These are phyloP conservation scores for Onygena corvina DNA, from an alignment of 2,329 filamentous ascomycete genomes.

Conservation along the genomic window DNA sequence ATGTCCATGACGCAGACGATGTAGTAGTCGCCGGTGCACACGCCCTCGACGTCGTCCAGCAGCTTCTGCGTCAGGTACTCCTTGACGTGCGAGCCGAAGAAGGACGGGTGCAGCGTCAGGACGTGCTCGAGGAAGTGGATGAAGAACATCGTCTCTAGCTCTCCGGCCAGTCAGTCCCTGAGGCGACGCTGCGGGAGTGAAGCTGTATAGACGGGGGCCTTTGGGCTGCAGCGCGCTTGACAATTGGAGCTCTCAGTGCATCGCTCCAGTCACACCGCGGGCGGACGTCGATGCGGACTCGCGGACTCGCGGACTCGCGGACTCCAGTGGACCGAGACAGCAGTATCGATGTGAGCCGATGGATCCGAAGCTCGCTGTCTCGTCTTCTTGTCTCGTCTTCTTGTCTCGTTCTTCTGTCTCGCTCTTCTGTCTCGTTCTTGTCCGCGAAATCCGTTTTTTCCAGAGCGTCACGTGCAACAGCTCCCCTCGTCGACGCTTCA, in stretches of 20 bases:
- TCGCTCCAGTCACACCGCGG: background rate
- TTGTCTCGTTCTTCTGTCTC: background rate
- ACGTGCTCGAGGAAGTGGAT: constrained; percentile 92
- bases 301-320: background rate
- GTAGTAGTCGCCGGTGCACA: constrained; percentile 89
- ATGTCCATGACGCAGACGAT: constrained; percentile 97
- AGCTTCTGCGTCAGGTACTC: constrained; percentile 83
- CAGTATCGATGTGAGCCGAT: background rate
- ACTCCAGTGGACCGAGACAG: background rate
- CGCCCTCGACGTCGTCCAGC: constrained; percentile 85
- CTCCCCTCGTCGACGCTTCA: no score
- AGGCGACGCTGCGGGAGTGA: no score
- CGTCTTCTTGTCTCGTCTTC: background rate
- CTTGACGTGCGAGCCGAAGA: constrained; percentile 88
- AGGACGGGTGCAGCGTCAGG: constrained; percentile 90
- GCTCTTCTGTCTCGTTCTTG: background rate
- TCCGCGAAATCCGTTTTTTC: background rate
- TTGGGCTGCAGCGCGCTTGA: background rate
- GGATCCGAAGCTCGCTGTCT: background rate
- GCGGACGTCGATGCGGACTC: background rate
- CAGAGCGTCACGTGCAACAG: no score
- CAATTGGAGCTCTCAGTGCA: background rate
- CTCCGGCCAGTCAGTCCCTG: no score
- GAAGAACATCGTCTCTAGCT: constrained; percentile 65
- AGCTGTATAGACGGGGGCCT: no score